Conservation (phyloP, 176 grass and related monocot species). For the Poa annua region DNA sequence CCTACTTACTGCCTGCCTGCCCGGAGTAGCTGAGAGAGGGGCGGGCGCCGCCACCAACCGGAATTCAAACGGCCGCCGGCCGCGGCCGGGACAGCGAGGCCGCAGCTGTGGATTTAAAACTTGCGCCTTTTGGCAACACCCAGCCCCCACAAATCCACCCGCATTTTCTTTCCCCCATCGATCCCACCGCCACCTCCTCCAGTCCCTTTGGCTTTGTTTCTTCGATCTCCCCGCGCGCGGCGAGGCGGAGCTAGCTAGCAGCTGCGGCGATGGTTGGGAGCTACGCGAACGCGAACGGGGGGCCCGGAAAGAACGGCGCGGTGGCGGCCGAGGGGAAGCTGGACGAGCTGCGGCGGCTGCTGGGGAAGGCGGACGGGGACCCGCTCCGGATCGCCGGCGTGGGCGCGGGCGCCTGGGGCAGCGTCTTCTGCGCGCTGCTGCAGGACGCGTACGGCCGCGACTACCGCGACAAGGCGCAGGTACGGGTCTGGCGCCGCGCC, state of each 20-base stretch:
- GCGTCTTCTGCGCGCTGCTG: slow-evolving; percentile 81
- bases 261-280: slow-evolving; percentile 49
- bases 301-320: neutral
- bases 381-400: slow-evolving; percentile 72
- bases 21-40: slow-evolving; percentile 40
- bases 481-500: slow-evolving; percentile 73
- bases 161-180: slow-evolving; percentile 28
- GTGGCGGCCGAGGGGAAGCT: slow-evolving; percentile 59
- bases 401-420: slow-evolving; percentile 90
- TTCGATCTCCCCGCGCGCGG: neutral
- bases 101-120: slow-evolving; percentile 39
- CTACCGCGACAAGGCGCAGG: slow-evolving; percentile 78
- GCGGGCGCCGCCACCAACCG: slow-evolving; percentile 39
- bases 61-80: slow-evolving; percentile 32
- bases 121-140: slow-evolving; percentile 22
- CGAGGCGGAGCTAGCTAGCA: slow-evolving; percentile 5
- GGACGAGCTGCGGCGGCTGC: slow-evolving; percentile 73
- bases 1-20: slow-evolving; percentile 8
- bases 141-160: slow-evolving; percentile 32
- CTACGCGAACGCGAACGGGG: slow-evolving; percentile 59
- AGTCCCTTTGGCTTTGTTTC: neutral
- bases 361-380: slow-evolving; percentile 75
- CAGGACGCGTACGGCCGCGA: slow-evolving; percentile 87
- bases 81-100: slow-evolving; percentile 10
- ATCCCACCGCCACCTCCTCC: slow-evolving; percentile 5